Evolutionary conservation across 176 grass and related monocot genomes (phyloP), one percentile per base, ranked within the genome.

Genomic region (Aegilops bicornis): DNA sequence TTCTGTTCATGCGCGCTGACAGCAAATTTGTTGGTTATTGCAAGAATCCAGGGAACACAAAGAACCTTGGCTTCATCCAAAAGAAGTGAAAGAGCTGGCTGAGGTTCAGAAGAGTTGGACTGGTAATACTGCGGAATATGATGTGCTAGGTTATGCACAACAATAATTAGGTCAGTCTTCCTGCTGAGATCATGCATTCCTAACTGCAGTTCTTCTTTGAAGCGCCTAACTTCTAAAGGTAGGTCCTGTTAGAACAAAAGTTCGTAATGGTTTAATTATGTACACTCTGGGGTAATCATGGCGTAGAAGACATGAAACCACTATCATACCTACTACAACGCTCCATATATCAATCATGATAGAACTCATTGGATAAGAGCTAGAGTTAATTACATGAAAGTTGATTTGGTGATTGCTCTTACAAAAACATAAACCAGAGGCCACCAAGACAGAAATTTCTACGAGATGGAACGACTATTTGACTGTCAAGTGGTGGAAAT

Each of bases 121-220:
- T 88, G 89, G 84, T 90, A 63, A 80, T 91, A 87, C 63, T 79
- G 82, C 11, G 91, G 88, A 84, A 95, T 90, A 86, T 82, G 84
- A 69, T 93, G 93, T 89, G 96, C 94, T 84, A 98, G 86, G 78
- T 98, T 95, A 91, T 98, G 96, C 84, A 98, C 96, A 40, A 93
- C 81, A 85, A 98, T 92, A 90, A 98, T 82, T 59, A 98, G 82
- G 69, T 98, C 96, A 64, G 84, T 95, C 83, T 89, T 98, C 73
- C 80, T 92, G 79, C 63, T 87, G 63, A 94, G 79, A 89, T 95
- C 93, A 85, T 59, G 50, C 62, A 79, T 61, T 68, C 93, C 93
- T 72, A 82, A 89, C 59, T 88, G 84, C 69, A 95, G 48, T 84
- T 98, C 93, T 82, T 98, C 86, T 89, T 88, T 95, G 84, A 98